These are phyloP conservation scores for Aaosphaeria arxii DNA, from an alignment of 2,329 filamentous ascomycete genomes.

Conservation along the genomic window DNA sequence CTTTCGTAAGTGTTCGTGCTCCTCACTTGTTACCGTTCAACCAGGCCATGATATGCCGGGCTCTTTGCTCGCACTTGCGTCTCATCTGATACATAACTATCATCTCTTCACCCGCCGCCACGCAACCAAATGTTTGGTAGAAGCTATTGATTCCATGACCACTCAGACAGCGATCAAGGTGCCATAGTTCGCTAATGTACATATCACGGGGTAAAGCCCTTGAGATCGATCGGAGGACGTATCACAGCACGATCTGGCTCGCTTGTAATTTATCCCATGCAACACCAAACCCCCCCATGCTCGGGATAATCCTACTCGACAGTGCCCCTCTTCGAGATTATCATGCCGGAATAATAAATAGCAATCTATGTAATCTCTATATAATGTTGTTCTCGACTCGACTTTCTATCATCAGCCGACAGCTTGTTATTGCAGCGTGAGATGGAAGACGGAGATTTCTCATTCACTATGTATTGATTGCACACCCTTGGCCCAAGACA, in stretches of 20 bases:
- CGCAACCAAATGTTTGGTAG: too few relatives aligned
- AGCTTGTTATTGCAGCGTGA: constrained; percentile 11
- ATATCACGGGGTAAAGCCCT: constrained; percentile 8
- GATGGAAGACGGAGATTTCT: constrained; percentile 18
- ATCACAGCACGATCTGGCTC: constrained; percentile 15
- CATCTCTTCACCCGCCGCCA: too few relatives aligned
- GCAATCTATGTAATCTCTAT: constrained; percentile 29
- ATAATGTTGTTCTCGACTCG: constrained; percentile 15
- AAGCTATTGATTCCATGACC: too few relatives aligned
- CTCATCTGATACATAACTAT: too few relatives aligned
- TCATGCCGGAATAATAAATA: constrained; percentile 24
- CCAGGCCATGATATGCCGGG: too few relatives aligned
- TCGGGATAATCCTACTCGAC: constrained; percentile 21
- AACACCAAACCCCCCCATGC: constrained; percentile 18
- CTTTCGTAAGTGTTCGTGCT: too few relatives aligned
- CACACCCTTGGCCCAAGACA: constrained; percentile 8
- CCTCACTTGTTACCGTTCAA: too few relatives aligned
- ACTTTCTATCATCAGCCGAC: constrained; percentile 16
- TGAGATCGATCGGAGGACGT: constrained; percentile 16
- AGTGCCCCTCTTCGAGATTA: constrained; percentile 12
- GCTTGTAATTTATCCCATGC: constrained; percentile 27
- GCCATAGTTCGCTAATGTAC: too few relatives aligned
- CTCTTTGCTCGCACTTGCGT: too few relatives aligned
- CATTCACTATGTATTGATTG: constrained; percentile 21
- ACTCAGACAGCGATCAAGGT: too few relatives aligned